phyloP scores from a whole-genome alignment of 2,329 filamentous ascomycete genomes.

The Colletotrichum gloeosporioides region DNA sequence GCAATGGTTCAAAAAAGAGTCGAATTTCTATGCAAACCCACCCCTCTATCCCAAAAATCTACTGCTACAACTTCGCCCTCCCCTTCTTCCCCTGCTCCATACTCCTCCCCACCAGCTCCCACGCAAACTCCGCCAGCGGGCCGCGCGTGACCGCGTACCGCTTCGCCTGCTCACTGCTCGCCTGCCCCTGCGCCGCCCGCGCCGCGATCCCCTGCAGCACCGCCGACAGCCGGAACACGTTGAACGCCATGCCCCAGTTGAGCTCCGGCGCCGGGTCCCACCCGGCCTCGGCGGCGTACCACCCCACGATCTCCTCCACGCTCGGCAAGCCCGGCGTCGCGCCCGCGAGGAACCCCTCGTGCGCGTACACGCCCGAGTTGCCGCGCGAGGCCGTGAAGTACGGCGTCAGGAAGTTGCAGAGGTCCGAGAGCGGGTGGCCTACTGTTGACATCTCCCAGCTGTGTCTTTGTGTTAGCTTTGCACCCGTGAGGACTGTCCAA shows the following conservation, averaged over 20 bases:
- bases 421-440: constrained; percentile 91
- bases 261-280: constrained; percentile 72
- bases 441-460: constrained; percentile 98
- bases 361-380: constrained; percentile 31
- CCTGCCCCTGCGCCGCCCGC: constrained; percentile 82
- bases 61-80: constrained; percentile 26
- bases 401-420: constrained; percentile 73
- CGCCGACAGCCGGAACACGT: constrained; percentile 63
- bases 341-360: constrained; percentile 64
- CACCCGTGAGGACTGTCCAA: not conserved
- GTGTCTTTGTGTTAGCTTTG: constrained; percentile 1
- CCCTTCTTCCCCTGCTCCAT: constrained; percentile 40
- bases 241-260: constrained; percentile 67
- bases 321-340: constrained; percentile 67
- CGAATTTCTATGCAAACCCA: not conserved
- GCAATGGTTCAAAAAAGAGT: not conserved
- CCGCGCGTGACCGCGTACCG: constrained; percentile 73
- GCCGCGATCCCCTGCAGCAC: constrained; percentile 91
- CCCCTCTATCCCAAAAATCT: not conserved
- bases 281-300: constrained; percentile 59
- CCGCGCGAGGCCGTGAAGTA: constrained; percentile 42
- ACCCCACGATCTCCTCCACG: constrained; percentile 44
- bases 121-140: constrained; percentile 79
- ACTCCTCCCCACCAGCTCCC: constrained; percentile 64
- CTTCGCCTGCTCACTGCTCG: constrained; percentile 82